A percentile compares a stretch with the other conserved stretches of the same genome.
phyloP scores from a whole-genome alignment of 2,329 filamentous ascomycete species.

The Colletotrichum spinosum region DNA sequence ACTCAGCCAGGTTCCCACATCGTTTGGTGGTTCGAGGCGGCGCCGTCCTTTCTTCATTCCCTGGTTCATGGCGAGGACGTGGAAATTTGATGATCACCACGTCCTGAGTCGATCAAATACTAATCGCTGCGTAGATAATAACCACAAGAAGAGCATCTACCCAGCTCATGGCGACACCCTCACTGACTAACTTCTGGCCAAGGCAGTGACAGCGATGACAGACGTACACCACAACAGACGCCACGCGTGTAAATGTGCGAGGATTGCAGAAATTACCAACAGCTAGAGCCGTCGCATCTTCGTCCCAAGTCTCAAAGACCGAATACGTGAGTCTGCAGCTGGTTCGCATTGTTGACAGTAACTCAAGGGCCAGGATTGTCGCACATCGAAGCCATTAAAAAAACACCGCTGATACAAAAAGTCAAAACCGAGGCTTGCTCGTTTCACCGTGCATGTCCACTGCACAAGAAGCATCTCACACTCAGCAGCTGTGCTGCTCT shows the following conservation, averaged over 20 bases:
- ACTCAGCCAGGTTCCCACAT: no score
- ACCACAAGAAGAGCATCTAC: not conserved
- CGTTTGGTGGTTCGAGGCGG: not conserved
- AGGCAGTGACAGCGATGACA: conserved; percentile 1
- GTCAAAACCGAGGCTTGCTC: not conserved
- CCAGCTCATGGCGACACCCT: not conserved
- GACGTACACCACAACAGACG: not conserved
- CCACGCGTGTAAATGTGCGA: not conserved
- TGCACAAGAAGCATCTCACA: not conserved
- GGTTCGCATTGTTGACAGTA: conserved; percentile 33
- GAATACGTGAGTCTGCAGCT: conserved; percentile 29
- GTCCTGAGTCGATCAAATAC: no score
- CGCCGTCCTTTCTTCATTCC: conserved; percentile 10
- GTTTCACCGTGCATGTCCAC: conserved; percentile 9
- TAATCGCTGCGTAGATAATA: no score
- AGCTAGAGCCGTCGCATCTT: conserved; percentile 24
- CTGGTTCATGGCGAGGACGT: conserved; percentile 32
- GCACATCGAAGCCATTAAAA: not conserved
- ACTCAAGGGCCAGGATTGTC: conserved; percentile 9
- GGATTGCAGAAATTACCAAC: conserved; percentile 11
- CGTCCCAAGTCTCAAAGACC: conserved; percentile 21
- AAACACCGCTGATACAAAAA: not conserved
- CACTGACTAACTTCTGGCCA: not conserved
- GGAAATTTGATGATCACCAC: conserved; percentile 26
- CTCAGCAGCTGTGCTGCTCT: not conserved